Evolutionary conservation across 805 yeast genomes (phyloP), one percentile per base, ranked within the genome.

Genomic region (Wickerhamomyces hampshirensis): DNA sequence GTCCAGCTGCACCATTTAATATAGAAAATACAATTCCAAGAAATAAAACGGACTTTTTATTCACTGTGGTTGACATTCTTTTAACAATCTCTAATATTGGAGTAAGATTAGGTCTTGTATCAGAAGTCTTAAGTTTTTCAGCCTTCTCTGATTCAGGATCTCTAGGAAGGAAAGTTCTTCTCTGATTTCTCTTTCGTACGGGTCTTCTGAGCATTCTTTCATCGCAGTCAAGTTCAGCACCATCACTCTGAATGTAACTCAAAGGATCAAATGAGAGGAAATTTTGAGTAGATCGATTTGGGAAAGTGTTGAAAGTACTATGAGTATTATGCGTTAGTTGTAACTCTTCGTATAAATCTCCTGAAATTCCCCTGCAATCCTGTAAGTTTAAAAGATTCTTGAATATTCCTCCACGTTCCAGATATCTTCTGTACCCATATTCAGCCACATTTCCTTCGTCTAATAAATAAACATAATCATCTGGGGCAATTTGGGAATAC

Each of bases 1-100:
- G 97, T 40, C 77, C 80, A 1, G 75, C 58, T 1, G 70, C 71
- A 9, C 95, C 89, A 40, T 80, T 76, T 1, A 73, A 31, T 0
- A 79, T 43, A 0, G 88, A 66, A 5, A 71, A 46, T 0, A 70
- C 0, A 1, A 84, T 37, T 0, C 96, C 97, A 1, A 71, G 1
- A 1, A 55, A 10, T 1, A 77, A 48, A 4, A 58, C 40, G 4
- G 30, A 17, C 30, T 55, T 63, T 8, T 44, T 46, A 14, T 46
- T 48, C 3, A 52, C 56, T 1, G 54, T 55, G 6, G 24, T 41
- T 6, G 49, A 39, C 67, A 63, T 57, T 14, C 44, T 49, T 26
- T 38, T 48, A 23, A 62, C 51, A 5, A 65, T 60, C 3, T 44
- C 27, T 4, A 18, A 33, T 13, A 63, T 45, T 13, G 65, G 53